Conservation (phyloP, 495 filamentous ascomycete species). For the Hyaloscypha hepaticicola region DNA sequence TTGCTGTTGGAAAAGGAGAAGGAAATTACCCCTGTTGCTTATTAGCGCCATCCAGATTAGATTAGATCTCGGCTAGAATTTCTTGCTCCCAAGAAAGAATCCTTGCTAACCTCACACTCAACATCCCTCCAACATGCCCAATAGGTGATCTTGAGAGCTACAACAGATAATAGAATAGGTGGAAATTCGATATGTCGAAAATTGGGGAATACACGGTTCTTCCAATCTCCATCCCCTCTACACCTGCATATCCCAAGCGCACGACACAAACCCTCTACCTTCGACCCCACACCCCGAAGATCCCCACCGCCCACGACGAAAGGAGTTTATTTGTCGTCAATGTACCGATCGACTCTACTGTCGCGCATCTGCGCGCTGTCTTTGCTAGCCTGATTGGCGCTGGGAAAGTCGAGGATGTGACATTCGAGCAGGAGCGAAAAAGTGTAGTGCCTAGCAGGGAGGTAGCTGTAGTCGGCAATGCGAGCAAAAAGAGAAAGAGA, state of each 20-base stretch:
- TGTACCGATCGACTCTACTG: conserved; percentile 80
- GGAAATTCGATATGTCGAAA: conserved; percentile 11
- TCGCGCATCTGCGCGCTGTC: conserved; percentile 69
- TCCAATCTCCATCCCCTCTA: conserved; percentile 58
- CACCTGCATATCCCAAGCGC: conserved; percentile 56
- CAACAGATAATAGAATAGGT: not conserved
- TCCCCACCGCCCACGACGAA: conserved; percentile 67
- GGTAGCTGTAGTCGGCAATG: conserved; percentile 43
- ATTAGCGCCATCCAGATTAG: conserved; percentile 23
- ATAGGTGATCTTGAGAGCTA: not conserved
- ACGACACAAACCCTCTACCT: conserved; percentile 84
- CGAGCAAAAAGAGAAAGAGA: conserved; percentile 68
- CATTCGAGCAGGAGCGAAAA: conserved; percentile 60
- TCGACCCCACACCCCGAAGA: conserved; percentile 73
- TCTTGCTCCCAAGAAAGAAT: conserved; percentile 20
- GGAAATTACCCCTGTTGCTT: not conserved
- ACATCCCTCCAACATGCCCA: not conserved
- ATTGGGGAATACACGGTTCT: conserved; percentile 51
- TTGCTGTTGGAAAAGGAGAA: conserved; percentile 26
- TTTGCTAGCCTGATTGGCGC: conserved; percentile 69
- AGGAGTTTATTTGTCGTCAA: conserved; percentile 87
- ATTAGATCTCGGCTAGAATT: conserved; percentile 27
- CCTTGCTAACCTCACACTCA: conserved; percentile 7
- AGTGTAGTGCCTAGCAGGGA: conserved; percentile 26
- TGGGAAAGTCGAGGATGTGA: conserved; percentile 70